Evolutionary conservation across 2,329 filamentous ascomycete species (phyloP).

Genomic region (Phialocephala sp.): DNA sequence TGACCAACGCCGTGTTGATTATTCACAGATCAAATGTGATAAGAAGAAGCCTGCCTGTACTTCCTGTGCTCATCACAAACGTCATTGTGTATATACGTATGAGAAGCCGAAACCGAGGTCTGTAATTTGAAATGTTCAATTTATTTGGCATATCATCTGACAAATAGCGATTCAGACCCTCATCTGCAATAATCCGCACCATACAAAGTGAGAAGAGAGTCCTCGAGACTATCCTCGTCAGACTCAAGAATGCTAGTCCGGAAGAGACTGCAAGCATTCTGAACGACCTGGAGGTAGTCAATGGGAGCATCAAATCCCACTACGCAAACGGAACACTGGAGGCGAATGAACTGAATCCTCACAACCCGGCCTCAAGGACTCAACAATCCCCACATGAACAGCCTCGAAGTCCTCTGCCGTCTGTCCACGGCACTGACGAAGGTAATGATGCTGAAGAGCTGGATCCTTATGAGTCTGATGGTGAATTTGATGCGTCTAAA

Average conservation of each 20-base stretch:
- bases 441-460: not conserved
- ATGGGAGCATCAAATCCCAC: not conserved
- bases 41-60: constrained; percentile 6
- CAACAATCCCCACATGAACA: not conserved
- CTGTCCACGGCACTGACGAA: not conserved
- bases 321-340: not conserved
- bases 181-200: not conserved
- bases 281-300: not conserved
- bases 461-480: constrained; percentile 5
- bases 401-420: not conserved
- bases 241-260: not conserved
- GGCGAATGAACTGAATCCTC: not conserved
- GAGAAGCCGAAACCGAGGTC: constrained; percentile 8
- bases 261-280: constrained; percentile 3
- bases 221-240: constrained; percentile 3
- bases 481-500: constrained; percentile 6
- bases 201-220: not conserved
- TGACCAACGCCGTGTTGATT: not conserved
- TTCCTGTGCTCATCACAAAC: constrained; percentile 5
- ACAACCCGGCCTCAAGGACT: not conserved
- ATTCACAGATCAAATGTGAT: not conserved
- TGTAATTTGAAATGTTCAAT: not conserved
- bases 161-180: not conserved
- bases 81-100: not conserved
- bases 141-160: not conserved